phyloP scores from a whole-genome alignment of 306 rosid genomes.

The Rosa chinensis region DNA sequence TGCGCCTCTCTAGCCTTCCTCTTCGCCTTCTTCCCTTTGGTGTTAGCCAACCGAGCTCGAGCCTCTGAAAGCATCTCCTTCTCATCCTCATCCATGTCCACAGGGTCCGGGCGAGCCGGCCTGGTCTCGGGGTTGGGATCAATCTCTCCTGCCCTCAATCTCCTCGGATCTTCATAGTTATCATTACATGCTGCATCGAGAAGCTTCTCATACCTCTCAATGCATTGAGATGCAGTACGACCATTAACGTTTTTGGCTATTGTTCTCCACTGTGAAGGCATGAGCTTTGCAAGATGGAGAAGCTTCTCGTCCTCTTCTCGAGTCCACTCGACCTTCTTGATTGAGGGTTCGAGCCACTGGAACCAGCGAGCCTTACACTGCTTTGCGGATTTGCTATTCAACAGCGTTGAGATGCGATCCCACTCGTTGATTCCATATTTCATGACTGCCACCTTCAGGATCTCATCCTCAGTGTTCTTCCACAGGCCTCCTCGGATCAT shows the following conservation, averaged over 20 bases:
- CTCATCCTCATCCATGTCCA: constrained; percentile 94
- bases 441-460: constrained; percentile 86
- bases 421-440: constrained; percentile 81
- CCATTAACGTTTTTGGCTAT: constrained; percentile 72
- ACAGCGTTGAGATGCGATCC: constrained; percentile 83
- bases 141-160: constrained; percentile 81
- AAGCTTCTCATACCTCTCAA: constrained; percentile 76
- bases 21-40: constrained; percentile 82
- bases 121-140: constrained; percentile 83
- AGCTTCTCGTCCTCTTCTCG: constrained; percentile 86
- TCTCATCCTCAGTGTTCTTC: constrained; percentile 92
- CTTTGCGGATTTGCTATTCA: constrained; percentile 82
- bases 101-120: constrained; percentile 89
- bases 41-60: constrained; percentile 83
- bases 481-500: constrained; percentile 86
- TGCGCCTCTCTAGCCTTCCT: constrained; percentile 87
- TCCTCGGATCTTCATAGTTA: constrained; percentile 71
- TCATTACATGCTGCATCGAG: constrained; percentile 80
- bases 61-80: constrained; percentile 94
- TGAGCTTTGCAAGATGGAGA: constrained; percentile 83
- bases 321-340: constrained; percentile 88
- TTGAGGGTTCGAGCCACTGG: constrained; percentile 86
- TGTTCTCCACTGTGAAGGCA: constrained; percentile 91
- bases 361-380: constrained; percentile 93
- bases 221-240: constrained; percentile 84